Base-by-base conservation (phyloP, 2,329 filamentous ascomycete species). In the Alternaria alternata region DNA sequence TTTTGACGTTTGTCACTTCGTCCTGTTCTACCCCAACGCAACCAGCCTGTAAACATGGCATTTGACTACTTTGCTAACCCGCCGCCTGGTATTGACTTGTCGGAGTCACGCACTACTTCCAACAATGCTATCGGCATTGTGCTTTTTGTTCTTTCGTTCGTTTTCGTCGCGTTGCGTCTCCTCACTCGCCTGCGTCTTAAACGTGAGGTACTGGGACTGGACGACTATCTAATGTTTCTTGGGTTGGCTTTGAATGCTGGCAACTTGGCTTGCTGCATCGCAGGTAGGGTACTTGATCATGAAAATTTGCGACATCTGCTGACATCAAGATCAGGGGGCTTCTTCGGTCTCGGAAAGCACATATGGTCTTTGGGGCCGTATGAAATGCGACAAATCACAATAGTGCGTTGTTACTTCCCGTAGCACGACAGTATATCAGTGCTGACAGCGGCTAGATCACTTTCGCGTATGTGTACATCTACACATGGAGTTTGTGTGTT, bases 161-260 rank as follows among this genome's bases (percentile, higher is more conserved):
- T 69, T 5, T 71, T 71, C 34, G 69, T 72, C 20, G 59, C 44
- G 4, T 47, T 72, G 22, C 62, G 68, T 11, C 26, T 70, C 7
- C 55, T 65, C 32, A 70, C 68, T 11, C 63, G 65, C 30, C n/a
- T 71, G 39, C 51, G 28, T 7, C 57, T 69, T 24, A 70, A 71
- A 39, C 62, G 56, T 12, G 66, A 66, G 34, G 43, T 26, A 2
- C 43, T 73, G 4, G 66, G 66, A 3, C 20, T 67, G 9, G 69
- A 73, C 54, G 70, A 71, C 22, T 62, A 68, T 46, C 57, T 72
- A n/a, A 72, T 69, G 68, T 67, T 68, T 42, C 4, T 70, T 18
- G 68, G 67, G 1, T 11, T 70, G 48, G 63, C 60, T 26, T 36
- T 69, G 38, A 69, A 66, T 48, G 68, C 70, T 30, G 68, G 64